Base-by-base conservation (phyloP, 441 rosid species). In the Cnidoscolus chayamansa region DNA sequence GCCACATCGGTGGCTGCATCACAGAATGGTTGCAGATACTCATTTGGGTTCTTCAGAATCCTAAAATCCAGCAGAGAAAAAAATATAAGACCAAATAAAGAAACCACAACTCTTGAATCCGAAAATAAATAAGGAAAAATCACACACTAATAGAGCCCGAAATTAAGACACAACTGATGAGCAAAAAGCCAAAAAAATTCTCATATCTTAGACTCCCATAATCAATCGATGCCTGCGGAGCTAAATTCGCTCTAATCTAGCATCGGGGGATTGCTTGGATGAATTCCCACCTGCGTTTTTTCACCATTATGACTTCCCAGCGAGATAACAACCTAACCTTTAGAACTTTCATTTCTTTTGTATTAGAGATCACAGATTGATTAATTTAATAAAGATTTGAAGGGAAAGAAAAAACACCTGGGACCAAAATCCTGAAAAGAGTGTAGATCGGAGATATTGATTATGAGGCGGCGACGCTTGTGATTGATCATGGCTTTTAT, bases 1-100 rank as follows among this genome's bases (percentile, higher is more conserved):
- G 94, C 88, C 55, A 85, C 86, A 53, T 95, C 99, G 1, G 97
- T 91, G 6, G 88, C 95, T 7, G 98, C 99, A 63, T 95, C 98
- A 68, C 95, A 86, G 79, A 95, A 90, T 19, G 97, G 83, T 73
- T 93, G 99, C 88, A 95, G 81, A 68, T 89, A 95, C 82, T 93
- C 99, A 57, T 83, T 83, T 0, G 99, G 99, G 75, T 80, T 86
- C 86, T 76, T 86, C 55, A 93, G 77, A 75, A 95, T 82, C 91
- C 99, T 95, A 81, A 72, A 58, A 65, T 50, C 50, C 50, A 51
- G 17, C 31, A 66, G 35, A 63, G n/a, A 57, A 45, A 19, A 35
- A 54, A 11, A 1, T 11, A 13, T 13, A 20, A 3, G 49, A 25
- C 16, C 16, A 8, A 3, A 13, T 1, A 32, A 63, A 9, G 43